Evolutionary conservation across 164 flowering plant genomes (phyloP).

Genomic region (Liquidambar formosana): DNA sequence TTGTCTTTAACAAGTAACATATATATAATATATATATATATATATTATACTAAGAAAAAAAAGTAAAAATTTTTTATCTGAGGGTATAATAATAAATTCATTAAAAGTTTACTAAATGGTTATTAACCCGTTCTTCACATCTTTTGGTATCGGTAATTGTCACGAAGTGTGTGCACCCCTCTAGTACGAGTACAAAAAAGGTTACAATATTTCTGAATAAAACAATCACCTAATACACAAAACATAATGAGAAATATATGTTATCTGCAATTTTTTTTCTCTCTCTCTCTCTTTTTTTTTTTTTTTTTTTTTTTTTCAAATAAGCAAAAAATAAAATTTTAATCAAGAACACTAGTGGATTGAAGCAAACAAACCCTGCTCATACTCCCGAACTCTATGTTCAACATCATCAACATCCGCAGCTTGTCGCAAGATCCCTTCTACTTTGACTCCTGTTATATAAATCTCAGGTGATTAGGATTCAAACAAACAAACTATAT

Average conservation of each 20-base stretch:
- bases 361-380: constrained; percentile 60
- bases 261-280: too few species aligned
- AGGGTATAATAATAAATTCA: not conserved
- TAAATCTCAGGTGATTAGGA: constrained; percentile 6
- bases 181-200: not conserved
- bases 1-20: too few species aligned
- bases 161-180: not conserved
- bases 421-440: constrained; percentile 96
- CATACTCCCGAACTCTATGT: constrained; percentile 76
- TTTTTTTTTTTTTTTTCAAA: too few species aligned
- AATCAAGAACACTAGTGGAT: constrained; percentile 9
- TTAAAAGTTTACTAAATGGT: not conserved
- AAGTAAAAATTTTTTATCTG: not conserved
- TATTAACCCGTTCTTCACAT: not conserved
- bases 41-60: too few species aligned
- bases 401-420: constrained; percentile 97
- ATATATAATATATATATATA: too few species aligned
- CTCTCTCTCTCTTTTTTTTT: too few species aligned
- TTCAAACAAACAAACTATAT: not conserved
- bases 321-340: not conserved
- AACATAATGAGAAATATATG: not conserved
- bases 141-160: not conserved
- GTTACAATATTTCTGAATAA: not conserved
- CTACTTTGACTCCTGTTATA: constrained; percentile 71
- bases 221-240: not conserved